phyloP scores from a whole-genome alignment of 139 green algal genomes.

The Chlamydomonas schloesseri region DNA sequence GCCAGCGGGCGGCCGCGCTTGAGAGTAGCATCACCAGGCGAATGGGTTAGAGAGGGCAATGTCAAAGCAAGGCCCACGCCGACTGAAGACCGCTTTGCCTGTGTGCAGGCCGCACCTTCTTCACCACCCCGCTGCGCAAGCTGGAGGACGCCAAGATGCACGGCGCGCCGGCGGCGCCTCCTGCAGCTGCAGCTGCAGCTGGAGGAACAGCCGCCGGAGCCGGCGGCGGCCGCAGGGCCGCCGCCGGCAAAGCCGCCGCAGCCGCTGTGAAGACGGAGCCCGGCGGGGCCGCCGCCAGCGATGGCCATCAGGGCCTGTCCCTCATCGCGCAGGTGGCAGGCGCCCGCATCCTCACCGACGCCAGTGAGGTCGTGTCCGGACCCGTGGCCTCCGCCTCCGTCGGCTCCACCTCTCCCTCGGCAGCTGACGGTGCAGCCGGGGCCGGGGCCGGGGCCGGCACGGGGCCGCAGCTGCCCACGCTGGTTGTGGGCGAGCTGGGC shows the following conservation, averaged over 20 bases:
- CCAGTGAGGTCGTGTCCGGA: background rate
- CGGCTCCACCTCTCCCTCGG: no score
- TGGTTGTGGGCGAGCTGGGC: no score
- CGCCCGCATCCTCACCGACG: background rate
- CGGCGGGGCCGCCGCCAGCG: background rate
- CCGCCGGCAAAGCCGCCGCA: background rate
- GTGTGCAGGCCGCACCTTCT: slow-evolving; percentile 30
- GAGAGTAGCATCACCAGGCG: no score
- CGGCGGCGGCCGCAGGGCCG: background rate
- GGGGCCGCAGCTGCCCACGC: no score
- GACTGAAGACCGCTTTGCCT: no score
- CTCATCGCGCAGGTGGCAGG: slow-evolving; percentile 30
- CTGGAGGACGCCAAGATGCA: slow-evolving; percentile 21
- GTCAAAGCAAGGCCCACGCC: no score
- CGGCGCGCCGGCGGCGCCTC: background rate
- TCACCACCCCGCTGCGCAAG: background rate
- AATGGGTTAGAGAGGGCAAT: no score
- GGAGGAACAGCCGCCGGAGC: no score
- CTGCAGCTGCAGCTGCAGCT: background rate
- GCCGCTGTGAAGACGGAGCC: background rate
- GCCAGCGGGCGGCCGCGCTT: background rate
- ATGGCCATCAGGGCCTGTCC: slow-evolving; percentile 1
- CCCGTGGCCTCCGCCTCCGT: no score
- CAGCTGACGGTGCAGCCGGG: background rate
- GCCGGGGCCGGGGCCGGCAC: background rate